phyloP scores from a whole-genome alignment of 108 stramenopile genomes.

The Craspedostauros australis region DNA sequence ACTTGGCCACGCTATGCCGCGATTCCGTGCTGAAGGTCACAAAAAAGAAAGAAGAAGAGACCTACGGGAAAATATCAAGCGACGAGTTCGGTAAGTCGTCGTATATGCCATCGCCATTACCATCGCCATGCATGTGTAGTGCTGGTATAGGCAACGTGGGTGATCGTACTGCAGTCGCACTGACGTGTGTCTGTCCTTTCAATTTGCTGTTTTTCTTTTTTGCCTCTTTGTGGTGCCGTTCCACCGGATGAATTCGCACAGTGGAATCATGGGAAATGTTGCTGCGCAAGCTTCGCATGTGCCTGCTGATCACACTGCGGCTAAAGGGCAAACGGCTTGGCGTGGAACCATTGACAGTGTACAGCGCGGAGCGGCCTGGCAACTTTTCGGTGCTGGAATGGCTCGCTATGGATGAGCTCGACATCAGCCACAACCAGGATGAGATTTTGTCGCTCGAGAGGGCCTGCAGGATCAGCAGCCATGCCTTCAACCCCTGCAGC shows the following conservation, averaged over 20 bases:
- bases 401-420: slow-evolving; percentile 69
- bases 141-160: too few species aligned
- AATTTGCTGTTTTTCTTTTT: too few species aligned
- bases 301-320: slow-evolving; percentile 60
- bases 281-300: slow-evolving; percentile 67
- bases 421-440: slow-evolving; percentile 63
- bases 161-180: not conserved
- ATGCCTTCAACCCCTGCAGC: slow-evolving; percentile 59
- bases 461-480: slow-evolving; percentile 50
- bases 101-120: too few species aligned
- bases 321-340: slow-evolving; percentile 56
- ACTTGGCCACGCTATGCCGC: slow-evolving; percentile 56
- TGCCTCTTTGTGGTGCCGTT: too few species aligned
- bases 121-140: too few species aligned
- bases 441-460: slow-evolving; percentile 54
- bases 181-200: too few species aligned
- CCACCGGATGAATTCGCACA: not conserved
- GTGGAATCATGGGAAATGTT: slow-evolving; percentile 55
- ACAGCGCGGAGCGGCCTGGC: slow-evolving; percentile 37
- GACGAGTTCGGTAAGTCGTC: not conserved
- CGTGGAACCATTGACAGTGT: slow-evolving; percentile 53
- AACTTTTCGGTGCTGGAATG: slow-evolving; percentile 73
- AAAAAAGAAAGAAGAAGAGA: slow-evolving; percentile 48
- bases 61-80: slow-evolving; percentile 55
- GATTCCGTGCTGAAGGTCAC: slow-evolving; percentile 52